These are phyloP conservation scores for Chimonanthus praecox DNA, from an alignment of 164 flowering plant species.

Conservation along the genomic window DNA sequence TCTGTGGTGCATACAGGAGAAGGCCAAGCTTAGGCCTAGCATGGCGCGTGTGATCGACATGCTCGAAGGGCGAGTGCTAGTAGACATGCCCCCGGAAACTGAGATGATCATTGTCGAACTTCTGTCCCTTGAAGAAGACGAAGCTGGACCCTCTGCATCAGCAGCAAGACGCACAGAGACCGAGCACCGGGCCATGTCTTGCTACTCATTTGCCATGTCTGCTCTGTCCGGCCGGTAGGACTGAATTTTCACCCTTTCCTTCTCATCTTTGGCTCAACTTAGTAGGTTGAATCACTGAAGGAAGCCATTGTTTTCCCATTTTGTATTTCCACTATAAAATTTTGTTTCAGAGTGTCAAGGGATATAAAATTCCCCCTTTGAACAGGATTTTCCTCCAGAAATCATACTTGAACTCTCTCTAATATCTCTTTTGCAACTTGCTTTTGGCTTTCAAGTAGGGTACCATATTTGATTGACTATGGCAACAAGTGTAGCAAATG, in stretches of 20 bases:
- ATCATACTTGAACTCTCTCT: not conserved
- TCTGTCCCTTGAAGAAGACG: constrained; percentile 35
- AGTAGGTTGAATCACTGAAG: not conserved
- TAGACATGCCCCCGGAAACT: constrained; percentile 67
- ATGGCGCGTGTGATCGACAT: constrained; percentile 72
- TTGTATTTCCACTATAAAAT: not conserved
- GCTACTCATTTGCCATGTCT: constrained; percentile 22
- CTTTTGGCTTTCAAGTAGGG: no score
- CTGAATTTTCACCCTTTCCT: not conserved
- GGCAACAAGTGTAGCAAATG: no score
- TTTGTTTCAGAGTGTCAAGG: not conserved
- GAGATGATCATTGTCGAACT: constrained; percentile 64
- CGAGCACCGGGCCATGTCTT: constrained; percentile 12
- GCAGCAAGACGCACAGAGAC: constrained; percentile 1
- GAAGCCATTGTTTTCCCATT: not conserved
- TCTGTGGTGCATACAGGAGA: constrained; percentile 88
- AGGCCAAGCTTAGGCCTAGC: constrained; percentile 55
- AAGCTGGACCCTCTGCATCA: not conserved
- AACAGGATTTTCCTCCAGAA: not conserved
- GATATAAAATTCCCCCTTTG: not conserved
- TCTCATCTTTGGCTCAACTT: not conserved
- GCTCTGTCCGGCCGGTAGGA: constrained; percentile 33
- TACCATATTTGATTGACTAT: no score
- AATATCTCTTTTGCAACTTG: no score
- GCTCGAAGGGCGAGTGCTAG: constrained; percentile 56